Base-by-base conservation (phyloP, 2,329 filamentous ascomycete genomes). In the Colletotrichum lini region DNA sequence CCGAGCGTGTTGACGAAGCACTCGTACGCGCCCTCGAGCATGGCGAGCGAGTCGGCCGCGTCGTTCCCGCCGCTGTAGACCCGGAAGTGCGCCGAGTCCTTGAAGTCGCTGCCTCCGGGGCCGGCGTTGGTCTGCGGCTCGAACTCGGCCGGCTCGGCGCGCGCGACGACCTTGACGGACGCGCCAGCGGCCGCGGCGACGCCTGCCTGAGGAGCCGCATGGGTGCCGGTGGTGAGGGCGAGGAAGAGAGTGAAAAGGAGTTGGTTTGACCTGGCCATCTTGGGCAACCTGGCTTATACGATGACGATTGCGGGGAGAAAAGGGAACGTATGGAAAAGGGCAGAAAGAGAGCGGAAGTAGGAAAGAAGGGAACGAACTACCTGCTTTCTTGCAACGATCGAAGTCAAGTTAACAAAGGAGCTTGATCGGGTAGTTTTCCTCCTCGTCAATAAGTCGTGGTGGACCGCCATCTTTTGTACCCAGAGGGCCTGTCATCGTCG, bases 11-110 rank as follows among this genome's bases (percentile, higher is more conserved):
- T 77, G 1, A 83, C 77, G 64, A 83, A 84, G 74, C 82, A 84
- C 40, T 81, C 79, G 65, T 84, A 84, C 2, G 84, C 84, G 3
- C 82, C 83, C 76, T 87, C 86, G 9, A 88, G 80, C 75, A 82
- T 82, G 30, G 78, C 74, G 4, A 86, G 77, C 2, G 81, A 74
- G 1, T 70, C 59, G n/a, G 71, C 69, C 0, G 78, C 78, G 2
- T 74, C 72, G 18, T 68, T 68, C 0, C 73, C 56, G 21, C 75
- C 75, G 35, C 75, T 77, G 58, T 82, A 83, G 52, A 84, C 75
- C n/a, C 82, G 82, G 76, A 84, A 84, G 73, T 83, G 83, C 0
- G 77, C 75, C 3, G 80, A 82, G 60, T 81, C 79, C 57, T 76
- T 75, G 60, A 78, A 81, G 50, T 50, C 72, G 65, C 72, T 76